Percentiles rank a stretch among this genome's conserved stretches.
phyloP scores from a whole-genome alignment of 805 yeast genomes.

The Scheffersomyces spartinae region DNA sequence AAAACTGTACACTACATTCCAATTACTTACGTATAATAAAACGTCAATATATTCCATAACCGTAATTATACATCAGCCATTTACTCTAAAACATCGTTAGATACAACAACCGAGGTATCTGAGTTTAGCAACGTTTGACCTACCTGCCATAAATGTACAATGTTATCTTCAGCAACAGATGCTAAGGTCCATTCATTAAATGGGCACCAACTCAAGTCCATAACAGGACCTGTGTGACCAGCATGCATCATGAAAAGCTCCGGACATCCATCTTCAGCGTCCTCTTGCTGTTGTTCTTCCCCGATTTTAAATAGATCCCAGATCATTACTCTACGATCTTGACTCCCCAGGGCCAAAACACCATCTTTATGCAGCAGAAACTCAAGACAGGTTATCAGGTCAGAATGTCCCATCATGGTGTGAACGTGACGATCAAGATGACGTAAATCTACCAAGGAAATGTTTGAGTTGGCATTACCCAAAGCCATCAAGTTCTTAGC shows the following conservation, averaged over 20 bases:
- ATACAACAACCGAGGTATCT: conserved; percentile 7
- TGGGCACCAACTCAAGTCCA: conserved; percentile 62
- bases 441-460: conserved; percentile 56
- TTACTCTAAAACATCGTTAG: conserved; percentile 15
- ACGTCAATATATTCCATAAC: neutral
- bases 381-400: conserved; percentile 57
- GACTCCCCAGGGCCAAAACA: conserved; percentile 63
- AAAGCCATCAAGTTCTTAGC: conserved; percentile 51
- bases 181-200: conserved; percentile 69
- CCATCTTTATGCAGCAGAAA: conserved; percentile 76
- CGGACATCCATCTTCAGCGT: conserved; percentile 84
- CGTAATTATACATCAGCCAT: conserved; percentile 1
- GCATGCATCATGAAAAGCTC: conserved; percentile 88
- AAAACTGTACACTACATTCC: neutral
- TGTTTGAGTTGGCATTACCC: conserved; percentile 59
- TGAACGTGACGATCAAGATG: conserved; percentile 39
- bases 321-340: conserved; percentile 64
- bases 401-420: conserved; percentile 73
- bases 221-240: conserved; percentile 72
- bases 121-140: conserved; percentile 16
- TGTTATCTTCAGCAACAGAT: conserved; percentile 49
- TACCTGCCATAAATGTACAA: conserved; percentile 49
- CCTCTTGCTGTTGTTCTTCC: conserved; percentile 76
- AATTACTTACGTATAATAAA: neutral
- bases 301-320: conserved; percentile 81